Evolutionary conservation across 768 basidiomycete genomes (phyloP).

Genomic region (Mycena epipterygia): DNA sequence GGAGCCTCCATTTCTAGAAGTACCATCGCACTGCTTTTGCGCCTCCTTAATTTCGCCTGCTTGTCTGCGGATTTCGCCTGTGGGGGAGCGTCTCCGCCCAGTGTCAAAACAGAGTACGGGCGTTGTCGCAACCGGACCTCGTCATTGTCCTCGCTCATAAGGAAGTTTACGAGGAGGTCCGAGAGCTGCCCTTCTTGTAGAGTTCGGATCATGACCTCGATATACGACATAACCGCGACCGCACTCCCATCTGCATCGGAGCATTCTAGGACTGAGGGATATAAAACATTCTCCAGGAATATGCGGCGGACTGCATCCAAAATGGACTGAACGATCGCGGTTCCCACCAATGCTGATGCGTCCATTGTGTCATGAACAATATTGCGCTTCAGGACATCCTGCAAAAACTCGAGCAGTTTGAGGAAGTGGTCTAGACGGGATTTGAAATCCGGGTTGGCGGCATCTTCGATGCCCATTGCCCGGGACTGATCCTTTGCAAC

Average conservation of each 20-base stretch:
- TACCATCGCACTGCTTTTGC: constrained; percentile 93
- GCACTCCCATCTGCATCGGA: constrained; percentile 95
- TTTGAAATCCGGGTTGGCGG: constrained; percentile 81
- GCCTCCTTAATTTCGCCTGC: constrained; percentile 63
- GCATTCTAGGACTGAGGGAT: constrained; percentile 94
- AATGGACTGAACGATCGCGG: constrained; percentile 87
- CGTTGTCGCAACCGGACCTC: constrained; percentile 62
- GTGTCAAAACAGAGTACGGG: constrained; percentile 59
- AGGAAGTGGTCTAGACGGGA: constrained; percentile 89
- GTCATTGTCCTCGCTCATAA: constrained; percentile 88
- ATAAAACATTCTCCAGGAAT: constrained; percentile 94
- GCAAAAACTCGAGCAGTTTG: constrained; percentile 90
- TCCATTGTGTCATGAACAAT: constrained; percentile 63
- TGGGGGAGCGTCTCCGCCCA: constrained; percentile 54
- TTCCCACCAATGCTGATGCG: constrained; percentile 77
- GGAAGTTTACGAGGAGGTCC: constrained; percentile 80
- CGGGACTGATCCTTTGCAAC: constrained; percentile 64
- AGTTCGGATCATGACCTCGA: constrained; percentile 88
- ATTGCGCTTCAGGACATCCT: constrained; percentile 88
- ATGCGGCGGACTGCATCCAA: constrained; percentile 85
- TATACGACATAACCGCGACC: constrained; percentile 95
- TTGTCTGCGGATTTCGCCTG: constrained; percentile 53
- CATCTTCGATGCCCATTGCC: constrained; percentile 81
- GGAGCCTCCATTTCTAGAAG: constrained; percentile 89
- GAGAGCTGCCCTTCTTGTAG: constrained; percentile 77